phyloP scores from a whole-genome alignment of 2,329 filamentous ascomycete genomes.

The Arachnomyces sp. region DNA sequence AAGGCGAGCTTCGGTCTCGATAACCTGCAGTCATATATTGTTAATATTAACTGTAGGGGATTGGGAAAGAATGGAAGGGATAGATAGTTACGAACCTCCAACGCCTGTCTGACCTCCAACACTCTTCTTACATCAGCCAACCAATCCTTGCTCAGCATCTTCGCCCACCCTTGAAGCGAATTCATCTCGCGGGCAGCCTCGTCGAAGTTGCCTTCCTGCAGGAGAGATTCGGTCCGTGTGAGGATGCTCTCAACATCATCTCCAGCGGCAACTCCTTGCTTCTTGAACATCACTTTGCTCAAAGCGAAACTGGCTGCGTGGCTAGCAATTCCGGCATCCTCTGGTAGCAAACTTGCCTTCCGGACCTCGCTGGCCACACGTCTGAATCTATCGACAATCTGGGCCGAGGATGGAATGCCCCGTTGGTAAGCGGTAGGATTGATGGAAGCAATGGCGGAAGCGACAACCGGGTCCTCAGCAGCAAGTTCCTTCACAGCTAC shows the following conservation, averaged over 20 bases:
- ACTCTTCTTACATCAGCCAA: slow-evolving; percentile 82
- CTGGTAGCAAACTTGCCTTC: slow-evolving; percentile 86
- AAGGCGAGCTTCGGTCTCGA: slow-evolving; percentile 80
- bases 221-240: slow-evolving; percentile 75
- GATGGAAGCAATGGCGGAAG: slow-evolving; percentile 92
- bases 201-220: slow-evolving; percentile 91
- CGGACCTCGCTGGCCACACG: slow-evolving; percentile 86
- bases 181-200: slow-evolving; percentile 93
- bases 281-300: slow-evolving; percentile 94
- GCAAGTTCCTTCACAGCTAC: slow-evolving; percentile 92
- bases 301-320: slow-evolving; percentile 85
- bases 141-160: slow-evolving; percentile 92
- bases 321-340: slow-evolving; percentile 87
- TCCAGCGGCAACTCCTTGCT: slow-evolving; percentile 73
- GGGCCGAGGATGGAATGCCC: slow-evolving; percentile 72
- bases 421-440: slow-evolving; percentile 90
- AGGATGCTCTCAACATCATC: slow-evolving; percentile 92
- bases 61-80: slow-evolving; percentile 1
- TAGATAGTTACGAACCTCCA: slow-evolving; percentile 64
- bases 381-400: slow-evolving; percentile 92
- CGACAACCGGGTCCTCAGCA: slow-evolving; percentile 73
- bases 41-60: slow-evolving; percentile 1
- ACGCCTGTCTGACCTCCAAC: slow-evolving; percentile 88
- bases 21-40: slow-evolving; percentile 52
- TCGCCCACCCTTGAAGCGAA: slow-evolving; percentile 83